Evolutionary conservation across 805 yeast genomes (phyloP).

Genomic region (Teunomyces pallodes): DNA sequence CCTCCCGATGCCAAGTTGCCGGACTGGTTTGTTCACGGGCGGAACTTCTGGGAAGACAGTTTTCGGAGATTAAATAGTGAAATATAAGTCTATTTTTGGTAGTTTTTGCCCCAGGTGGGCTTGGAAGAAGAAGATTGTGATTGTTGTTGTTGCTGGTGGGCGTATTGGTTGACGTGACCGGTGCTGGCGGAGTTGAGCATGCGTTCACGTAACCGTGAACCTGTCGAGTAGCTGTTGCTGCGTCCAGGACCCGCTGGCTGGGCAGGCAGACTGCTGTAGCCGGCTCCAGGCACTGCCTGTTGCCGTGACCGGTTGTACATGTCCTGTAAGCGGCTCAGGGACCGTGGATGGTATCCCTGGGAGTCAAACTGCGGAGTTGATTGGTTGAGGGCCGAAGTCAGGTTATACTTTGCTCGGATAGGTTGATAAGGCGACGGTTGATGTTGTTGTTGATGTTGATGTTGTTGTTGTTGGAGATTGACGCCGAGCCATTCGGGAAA

Average conservation of each 20-base stretch:
- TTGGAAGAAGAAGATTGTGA: conserved; percentile 4
- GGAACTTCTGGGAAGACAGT: conserved; percentile 65
- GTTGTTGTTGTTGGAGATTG: conserved; percentile 11
- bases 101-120: conserved; percentile 26
- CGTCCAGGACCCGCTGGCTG: conserved; percentile 20
- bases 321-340: conserved; percentile 36
- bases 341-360: conserved; percentile 26
- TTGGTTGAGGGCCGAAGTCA: not conserved
- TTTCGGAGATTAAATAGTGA: conserved; percentile 10
- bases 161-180: not conserved
- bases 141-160: not conserved
- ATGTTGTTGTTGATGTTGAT: conserved; percentile 3
- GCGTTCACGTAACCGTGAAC: conserved; percentile 26
- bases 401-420: conserved; percentile 4
- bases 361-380: not conserved
- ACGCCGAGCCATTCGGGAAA: conserved; percentile 47
- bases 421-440: conserved; percentile 14
- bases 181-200: conserved; percentile 17
- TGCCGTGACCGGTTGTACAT: conserved; percentile 41
- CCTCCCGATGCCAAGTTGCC: conserved; percentile 71
- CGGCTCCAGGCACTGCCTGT: conserved; percentile 34
- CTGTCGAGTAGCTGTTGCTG: conserved; percentile 23
- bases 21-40: conserved; percentile 65
- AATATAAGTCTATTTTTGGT: not conserved
- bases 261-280: conserved; percentile 19